phyloP scores from a whole-genome alignment of 306 rosid genomes.

The Sesbania bispinosa region DNA sequence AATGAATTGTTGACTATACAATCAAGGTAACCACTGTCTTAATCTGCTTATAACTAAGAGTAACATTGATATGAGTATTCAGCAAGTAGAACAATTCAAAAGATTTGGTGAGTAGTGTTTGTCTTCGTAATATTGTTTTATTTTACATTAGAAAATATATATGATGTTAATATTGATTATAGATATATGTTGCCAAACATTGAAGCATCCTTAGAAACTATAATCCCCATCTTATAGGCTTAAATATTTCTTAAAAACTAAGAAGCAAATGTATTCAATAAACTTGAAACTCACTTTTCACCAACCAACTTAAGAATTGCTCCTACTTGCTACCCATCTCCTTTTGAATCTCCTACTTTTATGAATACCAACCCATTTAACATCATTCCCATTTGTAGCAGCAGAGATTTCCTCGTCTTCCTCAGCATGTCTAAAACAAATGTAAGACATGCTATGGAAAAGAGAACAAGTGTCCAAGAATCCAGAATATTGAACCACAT shows the following conservation, averaged over 20 bases:
- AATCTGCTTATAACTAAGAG: too few species aligned
- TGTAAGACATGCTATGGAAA: slow-evolving; percentile 48
- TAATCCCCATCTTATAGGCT: too few species aligned
- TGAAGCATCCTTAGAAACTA: too few species aligned
- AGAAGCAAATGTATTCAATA: slow-evolving; percentile 39
- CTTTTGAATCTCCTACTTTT: slow-evolving; percentile 14
- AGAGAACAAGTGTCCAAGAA: slow-evolving; percentile 48
- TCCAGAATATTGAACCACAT: slow-evolving; percentile 43
- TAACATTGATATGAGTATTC: too few species aligned
- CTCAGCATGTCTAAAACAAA: slow-evolving; percentile 38
- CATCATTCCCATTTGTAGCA: background rate
- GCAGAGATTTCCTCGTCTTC: background rate
- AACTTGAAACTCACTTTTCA: slow-evolving; percentile 64
- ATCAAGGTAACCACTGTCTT: too few species aligned
- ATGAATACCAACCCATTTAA: slow-evolving; percentile 19
- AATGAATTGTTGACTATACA: too few species aligned
- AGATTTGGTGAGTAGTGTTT: too few species aligned
- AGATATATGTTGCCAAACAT: too few species aligned
- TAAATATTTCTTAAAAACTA: slow-evolving; percentile 59
- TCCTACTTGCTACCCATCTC: slow-evolving; percentile 1
- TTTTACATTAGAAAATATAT: too few species aligned
- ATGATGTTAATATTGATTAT: too few species aligned
- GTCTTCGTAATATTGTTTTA: too few species aligned
- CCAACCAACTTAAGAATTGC: slow-evolving; percentile 48
- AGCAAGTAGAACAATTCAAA: too few species aligned